A percentile compares a stretch with the other conserved stretches of the same genome.
phyloP scores from a whole-genome alignment of 2,329 filamentous ascomycete species.

The Penicillium thymicola region DNA sequence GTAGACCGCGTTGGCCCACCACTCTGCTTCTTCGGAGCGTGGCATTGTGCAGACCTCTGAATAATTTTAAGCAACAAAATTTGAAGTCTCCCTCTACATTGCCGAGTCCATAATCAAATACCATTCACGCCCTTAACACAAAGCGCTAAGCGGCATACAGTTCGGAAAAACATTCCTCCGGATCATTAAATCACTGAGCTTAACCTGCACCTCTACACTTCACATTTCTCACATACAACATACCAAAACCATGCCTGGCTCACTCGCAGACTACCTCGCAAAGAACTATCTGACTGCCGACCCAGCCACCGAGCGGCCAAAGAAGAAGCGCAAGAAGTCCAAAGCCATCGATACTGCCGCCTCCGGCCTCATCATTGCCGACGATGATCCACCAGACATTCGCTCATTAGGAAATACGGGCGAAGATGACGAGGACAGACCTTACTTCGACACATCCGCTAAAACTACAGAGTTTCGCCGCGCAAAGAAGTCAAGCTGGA shows the following conservation, averaged over 20 bases:
- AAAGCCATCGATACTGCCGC: conserved; percentile 46
- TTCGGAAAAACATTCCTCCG: conserved; percentile 25
- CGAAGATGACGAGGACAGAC: conserved; percentile 39
- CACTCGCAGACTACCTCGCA: conserved; percentile 80
- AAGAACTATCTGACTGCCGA: conserved; percentile 82
- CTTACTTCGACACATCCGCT: conserved; percentile 26
- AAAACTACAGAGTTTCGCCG: conserved; percentile 60
- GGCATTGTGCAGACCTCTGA: conserved; percentile 32
- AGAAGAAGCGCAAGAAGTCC: conserved; percentile 56
- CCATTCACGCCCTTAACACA: background rate
- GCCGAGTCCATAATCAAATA: background rate
- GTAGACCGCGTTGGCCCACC: conserved; percentile 66
- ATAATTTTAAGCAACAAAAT: background rate
- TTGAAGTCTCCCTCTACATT: background rate
- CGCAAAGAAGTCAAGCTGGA: conserved; percentile 78
- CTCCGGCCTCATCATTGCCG: conserved; percentile 39
- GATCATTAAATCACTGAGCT: conserved; percentile 14
- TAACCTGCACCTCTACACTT: conserved; percentile 3
- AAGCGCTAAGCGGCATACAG: conserved; percentile 11
- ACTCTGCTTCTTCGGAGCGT: conserved; percentile 48
- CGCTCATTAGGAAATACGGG: conserved; percentile 25
- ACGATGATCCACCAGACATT: conserved; percentile 41
- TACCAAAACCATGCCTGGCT: conserved; percentile 23
- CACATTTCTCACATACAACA: background rate
- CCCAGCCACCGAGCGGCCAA: conserved; percentile 45